Evolutionary conservation across 2,329 filamentous ascomycete genomes (phyloP).

Genomic region (Fusarium virguliforme): DNA sequence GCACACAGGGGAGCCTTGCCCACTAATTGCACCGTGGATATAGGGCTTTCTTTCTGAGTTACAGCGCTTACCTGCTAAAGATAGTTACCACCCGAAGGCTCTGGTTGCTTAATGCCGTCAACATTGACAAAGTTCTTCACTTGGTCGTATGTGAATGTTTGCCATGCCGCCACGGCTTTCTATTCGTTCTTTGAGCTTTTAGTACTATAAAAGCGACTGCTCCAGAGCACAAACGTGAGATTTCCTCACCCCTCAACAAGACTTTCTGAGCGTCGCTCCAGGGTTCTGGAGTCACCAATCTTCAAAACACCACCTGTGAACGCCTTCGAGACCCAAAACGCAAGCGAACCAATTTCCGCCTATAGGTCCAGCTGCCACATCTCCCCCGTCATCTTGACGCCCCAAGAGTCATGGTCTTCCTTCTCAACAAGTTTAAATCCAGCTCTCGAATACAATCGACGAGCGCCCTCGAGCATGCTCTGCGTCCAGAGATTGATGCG

Average conservation of each 20-base stretch:
- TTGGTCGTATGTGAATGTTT: no score
- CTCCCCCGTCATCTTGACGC: slow-evolving; percentile 10
- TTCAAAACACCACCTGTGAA: background rate
- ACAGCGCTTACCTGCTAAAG: background rate
- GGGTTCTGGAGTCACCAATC: no score
- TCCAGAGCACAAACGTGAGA: no score
- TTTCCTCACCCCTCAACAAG: no score
- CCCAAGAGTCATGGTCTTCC: slow-evolving; percentile 15
- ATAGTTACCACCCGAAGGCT: no score
- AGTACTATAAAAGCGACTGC: no score
- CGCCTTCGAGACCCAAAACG: background rate
- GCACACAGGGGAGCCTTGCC: background rate
- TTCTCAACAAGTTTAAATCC: slow-evolving; percentile 39
- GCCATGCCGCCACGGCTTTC: no score
- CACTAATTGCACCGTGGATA: background rate
- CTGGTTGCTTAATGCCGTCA: no score
- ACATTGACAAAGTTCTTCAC: no score
- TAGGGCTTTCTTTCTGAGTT: background rate
- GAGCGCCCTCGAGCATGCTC: slow-evolving; percentile 33
- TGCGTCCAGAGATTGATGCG: slow-evolving; percentile 41
- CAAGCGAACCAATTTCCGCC: no score
- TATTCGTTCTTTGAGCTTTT: no score
- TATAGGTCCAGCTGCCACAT: slow-evolving; percentile 5
- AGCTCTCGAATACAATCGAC: slow-evolving; percentile 38
- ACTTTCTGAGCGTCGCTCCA: no score